Evolutionary conservation across 148 eudicot genomes (phyloP).

Genomic region (Rheum nobile): DNA sequence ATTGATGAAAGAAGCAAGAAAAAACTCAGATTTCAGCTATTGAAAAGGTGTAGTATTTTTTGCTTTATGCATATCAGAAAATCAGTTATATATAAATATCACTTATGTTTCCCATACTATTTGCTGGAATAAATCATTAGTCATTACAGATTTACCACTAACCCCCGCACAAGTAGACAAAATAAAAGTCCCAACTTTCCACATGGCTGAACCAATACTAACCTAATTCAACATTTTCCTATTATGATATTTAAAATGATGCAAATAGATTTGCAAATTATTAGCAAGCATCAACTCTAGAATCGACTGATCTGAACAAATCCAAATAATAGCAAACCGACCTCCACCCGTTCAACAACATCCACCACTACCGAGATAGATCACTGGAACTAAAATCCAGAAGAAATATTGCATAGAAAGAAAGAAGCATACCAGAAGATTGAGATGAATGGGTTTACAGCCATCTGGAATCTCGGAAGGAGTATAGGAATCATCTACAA

Average conservation of each 20-base stretch:
- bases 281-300: not conserved
- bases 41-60: not conserved
- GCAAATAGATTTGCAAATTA: no score
- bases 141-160: no score
- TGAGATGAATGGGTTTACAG: conserved; percentile 79
- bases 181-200: no score
- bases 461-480: conserved; percentile 49
- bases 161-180: no score
- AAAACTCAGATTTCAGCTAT: no score
- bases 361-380: not conserved
- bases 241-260: no score
- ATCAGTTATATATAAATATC: not conserved
- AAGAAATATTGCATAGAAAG: not conserved
- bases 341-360: not conserved
- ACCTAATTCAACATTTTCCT: not conserved
- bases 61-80: not conserved
- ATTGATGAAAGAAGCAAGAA: no score
- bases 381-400: not conserved
- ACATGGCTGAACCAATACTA: not conserved
- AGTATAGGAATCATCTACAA: conserved; percentile 32
- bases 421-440: conserved; percentile 59
- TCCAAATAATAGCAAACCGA: no score
- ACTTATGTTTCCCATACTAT: no score
- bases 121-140: not conserved
- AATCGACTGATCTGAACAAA: not conserved